Percentiles rank a stretch among this genome's conserved stretches.
phyloP scores from a whole-genome alignment of 495 filamentous ascomycete species.

The Evernia prunastri region DNA sequence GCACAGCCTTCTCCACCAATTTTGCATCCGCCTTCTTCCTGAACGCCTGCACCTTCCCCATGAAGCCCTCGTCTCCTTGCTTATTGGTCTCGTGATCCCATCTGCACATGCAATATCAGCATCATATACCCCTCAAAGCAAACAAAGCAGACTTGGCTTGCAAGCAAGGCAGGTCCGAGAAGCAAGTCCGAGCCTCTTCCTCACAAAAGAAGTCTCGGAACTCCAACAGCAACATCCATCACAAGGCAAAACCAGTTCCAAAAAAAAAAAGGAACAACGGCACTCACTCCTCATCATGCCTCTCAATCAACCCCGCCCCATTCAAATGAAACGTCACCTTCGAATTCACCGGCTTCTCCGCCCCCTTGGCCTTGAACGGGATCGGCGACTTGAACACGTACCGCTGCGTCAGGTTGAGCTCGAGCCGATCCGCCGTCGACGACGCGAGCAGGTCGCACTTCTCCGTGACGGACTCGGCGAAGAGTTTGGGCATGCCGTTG shows the following conservation, averaged over 20 bases:
- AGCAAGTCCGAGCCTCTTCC: background rate
- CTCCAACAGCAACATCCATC: background rate
- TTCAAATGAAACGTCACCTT: constrained; percentile 22
- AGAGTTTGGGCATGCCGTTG: constrained; percentile 26
- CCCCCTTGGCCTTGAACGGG: constrained; percentile 16
- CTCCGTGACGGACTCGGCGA: constrained; percentile 21
- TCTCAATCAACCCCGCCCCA: constrained; percentile 17
- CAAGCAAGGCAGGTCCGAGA: background rate
- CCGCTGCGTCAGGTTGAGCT: constrained; percentile 19
- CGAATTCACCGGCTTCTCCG: constrained; percentile 22
- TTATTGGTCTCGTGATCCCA: constrained; percentile 23
- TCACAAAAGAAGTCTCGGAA: background rate
- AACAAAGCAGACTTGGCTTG: too few relatives aligned
- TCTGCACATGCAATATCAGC: background rate
- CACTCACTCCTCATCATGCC: constrained; percentile 20
- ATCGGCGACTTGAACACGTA: constrained; percentile 23
- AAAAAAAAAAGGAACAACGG: background rate
- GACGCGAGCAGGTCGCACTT: constrained; percentile 22
- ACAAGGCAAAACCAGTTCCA: too few relatives aligned
- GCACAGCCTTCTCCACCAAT: constrained; percentile 20
- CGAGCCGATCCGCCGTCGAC: constrained; percentile 2
- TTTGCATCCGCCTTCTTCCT: constrained; percentile 25
- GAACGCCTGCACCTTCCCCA: constrained; percentile 22
- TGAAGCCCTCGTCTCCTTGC: constrained; percentile 19
- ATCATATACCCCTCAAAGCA: background rate